Conservation (phyloP, 2,329 filamentous ascomycete species). For the Cytospora leucostoma region DNA sequence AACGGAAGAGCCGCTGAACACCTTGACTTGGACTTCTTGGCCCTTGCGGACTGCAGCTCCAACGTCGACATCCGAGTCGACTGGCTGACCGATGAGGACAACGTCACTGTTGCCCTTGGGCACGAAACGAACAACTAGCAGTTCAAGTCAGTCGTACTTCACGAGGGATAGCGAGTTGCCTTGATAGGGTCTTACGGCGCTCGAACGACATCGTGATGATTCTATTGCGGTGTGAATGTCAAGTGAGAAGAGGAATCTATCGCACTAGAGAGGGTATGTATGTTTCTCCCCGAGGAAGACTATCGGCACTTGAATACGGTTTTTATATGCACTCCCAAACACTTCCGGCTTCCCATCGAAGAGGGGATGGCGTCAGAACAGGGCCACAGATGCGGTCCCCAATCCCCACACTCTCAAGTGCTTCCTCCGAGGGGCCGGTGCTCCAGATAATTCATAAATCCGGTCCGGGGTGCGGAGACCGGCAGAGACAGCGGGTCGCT, state of each 20-base stretch:
- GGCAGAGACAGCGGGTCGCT: not conserved
- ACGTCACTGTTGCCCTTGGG: slow-evolving; percentile 22
- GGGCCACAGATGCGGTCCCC: slow-evolving; percentile 10
- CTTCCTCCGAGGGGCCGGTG: slow-evolving; percentile 16
- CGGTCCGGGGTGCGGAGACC: not conserved
- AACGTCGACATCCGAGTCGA: slow-evolving; percentile 50
- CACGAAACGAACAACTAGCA: slow-evolving; percentile 25
- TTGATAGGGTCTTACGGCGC: slow-evolving; percentile 15
- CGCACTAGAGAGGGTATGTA: slow-evolving; percentile 1
- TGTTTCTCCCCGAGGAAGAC: slow-evolving; percentile 1
- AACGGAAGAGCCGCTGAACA: slow-evolving; percentile 61
- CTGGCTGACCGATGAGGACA: slow-evolving; percentile 25
- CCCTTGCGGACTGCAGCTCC: slow-evolving; percentile 58
- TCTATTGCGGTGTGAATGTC: not conserved
- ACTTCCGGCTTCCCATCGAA: not conserved
- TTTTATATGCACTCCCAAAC: slow-evolving; percentile 5
- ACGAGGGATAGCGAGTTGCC: not conserved
- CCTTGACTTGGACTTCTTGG: slow-evolving; percentile 55
- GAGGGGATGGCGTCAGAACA: slow-evolving; percentile 14
- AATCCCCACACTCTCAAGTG: not conserved
- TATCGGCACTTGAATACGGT: not conserved
- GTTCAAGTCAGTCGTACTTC: not conserved
- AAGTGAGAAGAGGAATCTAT: not conserved
- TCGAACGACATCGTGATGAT: slow-evolving; percentile 22
- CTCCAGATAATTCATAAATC: not conserved